phyloP scores from a whole-genome alignment of 83 land plant species.

The Picea abies region DNA sequence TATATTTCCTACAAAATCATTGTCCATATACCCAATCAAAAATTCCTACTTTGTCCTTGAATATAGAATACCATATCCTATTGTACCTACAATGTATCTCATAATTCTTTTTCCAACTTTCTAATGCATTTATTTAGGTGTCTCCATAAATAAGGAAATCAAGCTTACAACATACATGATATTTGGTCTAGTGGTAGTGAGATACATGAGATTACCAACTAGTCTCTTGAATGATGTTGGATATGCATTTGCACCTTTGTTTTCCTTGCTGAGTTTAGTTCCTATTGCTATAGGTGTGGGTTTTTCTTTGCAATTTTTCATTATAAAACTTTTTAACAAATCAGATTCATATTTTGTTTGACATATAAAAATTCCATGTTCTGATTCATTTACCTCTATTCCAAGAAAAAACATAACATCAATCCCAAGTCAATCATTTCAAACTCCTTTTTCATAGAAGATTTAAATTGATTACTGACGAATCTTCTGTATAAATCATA shows the following conservation, averaged over 20 bases:
- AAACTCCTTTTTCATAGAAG: neutral
- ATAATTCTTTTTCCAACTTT: neutral
- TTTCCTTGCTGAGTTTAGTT: neutral
- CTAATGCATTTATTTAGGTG: neutral
- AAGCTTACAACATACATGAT: neutral
- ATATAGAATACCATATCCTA: neutral
- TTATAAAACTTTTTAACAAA: too few species aligned
- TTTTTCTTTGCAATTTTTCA: neutral
- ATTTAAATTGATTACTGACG: neutral
- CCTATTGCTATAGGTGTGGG: constrained; percentile 3
- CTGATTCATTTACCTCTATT: neutral
- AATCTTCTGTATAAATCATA: neutral
- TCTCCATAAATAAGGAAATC: constrained; percentile 11
- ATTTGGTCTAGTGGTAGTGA: constrained; percentile 2
- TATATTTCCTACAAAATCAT: neutral
- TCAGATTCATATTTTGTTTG: too few species aligned
- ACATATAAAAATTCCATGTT: neutral
- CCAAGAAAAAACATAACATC: neutral
- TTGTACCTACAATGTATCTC: neutral
- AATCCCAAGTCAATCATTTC: neutral
- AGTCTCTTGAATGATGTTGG: constrained; percentile 1
- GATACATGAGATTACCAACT: constrained; percentile 18
- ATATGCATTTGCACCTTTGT: neutral
- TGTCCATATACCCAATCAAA: neutral
- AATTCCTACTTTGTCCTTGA: neutral